Percentiles rank a stretch among this genome's conserved stretches.
These are phyloP conservation scores for Olyra latifolia DNA, from an alignment of 176 grass and related monocot species.

Conservation along the genomic window DNA sequence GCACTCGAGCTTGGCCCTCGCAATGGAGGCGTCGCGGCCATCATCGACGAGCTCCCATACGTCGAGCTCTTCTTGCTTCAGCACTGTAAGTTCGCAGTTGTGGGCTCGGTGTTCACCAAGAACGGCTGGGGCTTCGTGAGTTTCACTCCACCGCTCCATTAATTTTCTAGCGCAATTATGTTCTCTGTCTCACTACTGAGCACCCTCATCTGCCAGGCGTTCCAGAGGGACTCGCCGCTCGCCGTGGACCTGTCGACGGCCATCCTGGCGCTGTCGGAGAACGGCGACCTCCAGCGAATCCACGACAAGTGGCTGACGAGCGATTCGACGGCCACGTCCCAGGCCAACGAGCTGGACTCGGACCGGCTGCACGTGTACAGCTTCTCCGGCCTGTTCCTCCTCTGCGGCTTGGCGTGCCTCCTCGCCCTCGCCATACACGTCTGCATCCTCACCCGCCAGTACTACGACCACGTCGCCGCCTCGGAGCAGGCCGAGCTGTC, in stretches of 20 bases:
- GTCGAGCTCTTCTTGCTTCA: slow-evolving; percentile 56
- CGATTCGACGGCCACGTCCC: neutral
- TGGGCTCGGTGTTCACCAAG: slow-evolving; percentile 80
- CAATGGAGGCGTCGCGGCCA: slow-evolving; percentile 67
- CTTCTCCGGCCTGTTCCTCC: slow-evolving; percentile 77
- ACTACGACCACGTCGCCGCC: slow-evolving; percentile 28
- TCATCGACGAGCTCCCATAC: slow-evolving; percentile 66
- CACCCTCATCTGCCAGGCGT: slow-evolving; percentile 35
- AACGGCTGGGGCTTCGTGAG: slow-evolving; percentile 90
- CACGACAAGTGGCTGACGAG: slow-evolving; percentile 71
- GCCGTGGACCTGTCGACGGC: slow-evolving; percentile 75
- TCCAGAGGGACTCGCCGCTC: slow-evolving; percentile 67
- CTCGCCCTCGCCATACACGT: slow-evolving; percentile 58
- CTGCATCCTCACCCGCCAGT: slow-evolving; percentile 44
- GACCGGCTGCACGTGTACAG: slow-evolving; percentile 58
- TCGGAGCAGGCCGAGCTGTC: neutral
- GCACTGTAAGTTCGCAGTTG: slow-evolving; percentile 48
- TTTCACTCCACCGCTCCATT: neutral
- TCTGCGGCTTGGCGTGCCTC: slow-evolving; percentile 70
- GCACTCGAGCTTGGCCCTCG: slow-evolving; percentile 62
- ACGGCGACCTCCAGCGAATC: slow-evolving; percentile 79
- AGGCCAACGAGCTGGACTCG: slow-evolving; percentile 33
- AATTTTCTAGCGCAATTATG: neutral
- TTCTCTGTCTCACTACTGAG: neutral
- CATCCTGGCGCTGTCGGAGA: slow-evolving; percentile 83